These are phyloP conservation scores for Coniella vitis DNA, from an alignment of 2,329 filamentous ascomycete genomes.

Conservation along the genomic window DNA sequence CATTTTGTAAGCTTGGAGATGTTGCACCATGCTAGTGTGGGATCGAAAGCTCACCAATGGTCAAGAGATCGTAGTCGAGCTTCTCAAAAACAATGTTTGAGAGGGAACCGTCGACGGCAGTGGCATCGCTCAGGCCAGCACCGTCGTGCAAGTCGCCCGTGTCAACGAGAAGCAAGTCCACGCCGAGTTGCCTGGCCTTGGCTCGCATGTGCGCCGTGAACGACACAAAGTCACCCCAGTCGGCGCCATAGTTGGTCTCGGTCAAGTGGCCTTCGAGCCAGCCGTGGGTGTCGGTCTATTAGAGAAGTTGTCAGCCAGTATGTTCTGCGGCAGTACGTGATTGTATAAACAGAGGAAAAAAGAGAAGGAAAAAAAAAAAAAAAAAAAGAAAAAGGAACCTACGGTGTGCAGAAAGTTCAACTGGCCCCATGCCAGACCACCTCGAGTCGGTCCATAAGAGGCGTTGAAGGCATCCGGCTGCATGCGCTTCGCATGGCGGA, in stretches of 20 bases:
- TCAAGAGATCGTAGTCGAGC: constrained; percentile 35
- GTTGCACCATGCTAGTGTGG: constrained; percentile 15
- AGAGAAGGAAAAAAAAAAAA: constrained; percentile 8
- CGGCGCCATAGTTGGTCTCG: constrained; percentile 56
- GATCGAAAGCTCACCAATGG: constrained; percentile 25
- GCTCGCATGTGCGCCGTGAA: constrained; percentile 54
- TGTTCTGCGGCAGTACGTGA: background rate
- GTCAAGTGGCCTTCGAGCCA: constrained; percentile 56
- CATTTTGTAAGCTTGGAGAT: background rate
- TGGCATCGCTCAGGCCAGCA: constrained; percentile 55
- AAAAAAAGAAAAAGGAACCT: constrained; percentile 11
- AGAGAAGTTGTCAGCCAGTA: background rate
- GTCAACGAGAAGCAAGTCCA: constrained; percentile 55
- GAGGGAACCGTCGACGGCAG: constrained; percentile 46
- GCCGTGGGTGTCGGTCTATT: constrained; percentile 50
- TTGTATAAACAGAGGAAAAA: background rate
- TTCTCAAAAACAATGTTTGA: constrained; percentile 41
- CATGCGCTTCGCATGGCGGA: constrained; percentile 42
- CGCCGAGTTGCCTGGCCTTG: constrained; percentile 47
- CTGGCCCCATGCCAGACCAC: constrained; percentile 53
- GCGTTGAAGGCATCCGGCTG: constrained; percentile 39
- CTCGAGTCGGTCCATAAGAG: constrained; percentile 33
- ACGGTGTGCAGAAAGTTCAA: constrained; percentile 55
- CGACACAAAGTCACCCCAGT: constrained; percentile 60
- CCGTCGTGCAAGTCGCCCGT: constrained; percentile 62